phyloP scores from a whole-genome alignment of 768 basidiomycete genomes.

The Suillus americanus region DNA sequence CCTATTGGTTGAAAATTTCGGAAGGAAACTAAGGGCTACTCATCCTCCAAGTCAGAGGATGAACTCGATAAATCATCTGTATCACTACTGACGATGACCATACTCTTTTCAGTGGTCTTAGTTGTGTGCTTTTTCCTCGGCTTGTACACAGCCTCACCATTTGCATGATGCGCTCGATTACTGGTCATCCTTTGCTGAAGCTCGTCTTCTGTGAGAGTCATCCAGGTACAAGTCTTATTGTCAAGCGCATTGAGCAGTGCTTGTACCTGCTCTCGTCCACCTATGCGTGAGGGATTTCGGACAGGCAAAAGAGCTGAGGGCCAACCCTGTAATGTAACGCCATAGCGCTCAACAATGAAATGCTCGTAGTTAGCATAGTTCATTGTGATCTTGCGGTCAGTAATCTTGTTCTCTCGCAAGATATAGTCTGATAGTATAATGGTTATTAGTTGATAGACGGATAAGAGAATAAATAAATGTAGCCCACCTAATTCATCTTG shows the following conservation, averaged over 20 bases:
- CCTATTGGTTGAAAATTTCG: neutral
- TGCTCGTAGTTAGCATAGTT: neutral
- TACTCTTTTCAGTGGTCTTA: neutral
- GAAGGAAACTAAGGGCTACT: neutral
- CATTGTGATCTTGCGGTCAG: neutral
- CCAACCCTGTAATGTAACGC: neutral
- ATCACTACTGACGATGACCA: neutral
- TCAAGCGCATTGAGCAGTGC: neutral
- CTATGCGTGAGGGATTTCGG: neutral
- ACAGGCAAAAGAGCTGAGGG: neutral
- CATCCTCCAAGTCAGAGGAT: neutral
- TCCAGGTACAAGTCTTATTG: neutral
- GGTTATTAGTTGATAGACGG: neutral
- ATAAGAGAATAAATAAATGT: neutral
- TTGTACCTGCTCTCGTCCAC: neutral
- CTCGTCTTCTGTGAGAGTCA: neutral
- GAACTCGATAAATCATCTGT: neutral
- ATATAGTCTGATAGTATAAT: constrained; percentile 1
- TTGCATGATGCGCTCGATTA: neutral
- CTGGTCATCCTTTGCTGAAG: neutral
- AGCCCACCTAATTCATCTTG: neutral
- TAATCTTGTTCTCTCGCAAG: neutral
- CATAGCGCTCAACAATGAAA: neutral
- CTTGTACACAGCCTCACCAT: neutral
- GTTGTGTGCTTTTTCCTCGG: neutral